Conservation (phyloP, 2,329 filamentous ascomycete species). For the Cordyceps cicadae region DNA sequence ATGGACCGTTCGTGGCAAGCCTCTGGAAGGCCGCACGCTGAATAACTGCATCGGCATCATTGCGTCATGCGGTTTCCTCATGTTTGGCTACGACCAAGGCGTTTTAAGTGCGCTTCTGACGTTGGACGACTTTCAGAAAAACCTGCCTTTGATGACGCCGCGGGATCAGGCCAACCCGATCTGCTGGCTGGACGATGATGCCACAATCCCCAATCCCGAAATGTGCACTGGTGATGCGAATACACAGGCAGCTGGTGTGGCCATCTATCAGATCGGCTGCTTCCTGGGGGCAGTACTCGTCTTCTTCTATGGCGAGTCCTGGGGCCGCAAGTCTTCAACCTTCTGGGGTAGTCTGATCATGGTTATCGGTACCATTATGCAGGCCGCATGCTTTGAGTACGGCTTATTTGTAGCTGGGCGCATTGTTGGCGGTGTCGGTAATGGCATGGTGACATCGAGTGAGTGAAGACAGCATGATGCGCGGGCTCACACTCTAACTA, state of each 20-base stretch:
- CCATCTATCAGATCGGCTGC: slow-evolving; percentile 23
- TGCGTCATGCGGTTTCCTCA: slow-evolving; percentile 8
- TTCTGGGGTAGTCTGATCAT: slow-evolving; percentile 25
- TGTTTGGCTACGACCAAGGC: slow-evolving; percentile 22
- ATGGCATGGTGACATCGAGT: slow-evolving; percentile 22
- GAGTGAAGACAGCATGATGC: background rate
- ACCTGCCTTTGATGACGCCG: slow-evolving; percentile 20
- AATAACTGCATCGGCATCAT: slow-evolving; percentile 8
- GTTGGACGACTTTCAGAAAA: slow-evolving; percentile 21
- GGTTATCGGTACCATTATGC: slow-evolving; percentile 23
- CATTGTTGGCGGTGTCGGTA: slow-evolving; percentile 21
- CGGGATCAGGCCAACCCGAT: slow-evolving; percentile 18
- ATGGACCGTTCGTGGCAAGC: slow-evolving; percentile 6
- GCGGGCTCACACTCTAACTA: background rate
- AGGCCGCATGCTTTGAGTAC: slow-evolving; percentile 19
- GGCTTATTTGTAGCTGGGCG: slow-evolving; percentile 19
- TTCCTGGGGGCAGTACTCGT: slow-evolving; percentile 23
- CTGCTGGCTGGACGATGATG: slow-evolving; percentile 19
- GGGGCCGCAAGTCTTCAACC: slow-evolving; percentile 24
- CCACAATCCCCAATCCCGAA: slow-evolving; percentile 13
- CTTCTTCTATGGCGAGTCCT: slow-evolving; percentile 22
- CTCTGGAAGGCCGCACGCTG: background rate
- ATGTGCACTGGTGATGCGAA: slow-evolving; percentile 21
- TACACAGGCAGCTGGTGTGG: slow-evolving; percentile 22
- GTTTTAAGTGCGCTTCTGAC: slow-evolving; percentile 22